Evolutionary conservation across 768 basidiomycete species (phyloP), one percentile per base, ranked within the genome.

Genomic region (Candolleomyces aberdarensis): DNA sequence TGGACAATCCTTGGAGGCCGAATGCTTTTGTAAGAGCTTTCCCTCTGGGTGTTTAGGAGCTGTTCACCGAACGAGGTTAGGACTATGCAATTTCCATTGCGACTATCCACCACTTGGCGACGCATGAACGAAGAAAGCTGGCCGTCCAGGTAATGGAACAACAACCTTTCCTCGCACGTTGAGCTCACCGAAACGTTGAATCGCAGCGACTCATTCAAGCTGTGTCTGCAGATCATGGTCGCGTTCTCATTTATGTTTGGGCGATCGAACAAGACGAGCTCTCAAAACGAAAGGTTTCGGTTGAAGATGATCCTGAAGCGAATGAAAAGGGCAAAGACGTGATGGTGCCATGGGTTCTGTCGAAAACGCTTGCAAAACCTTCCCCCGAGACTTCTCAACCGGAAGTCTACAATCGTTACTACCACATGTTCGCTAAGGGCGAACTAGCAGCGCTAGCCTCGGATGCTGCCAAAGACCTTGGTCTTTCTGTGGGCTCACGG

Each of bases 71-170:
- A 17, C 11, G 36, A 63, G 11, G 43, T 17, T 65, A 98, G 96
- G 94, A 98, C 77, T 97, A 94, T 67, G 91, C 91, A 2, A 95
- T 99, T 53, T 97, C 96, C 4, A 96, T 99, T 63, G 97, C 97
- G 29, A 98, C 96, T 2, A 92, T 98, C 50, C 97, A 99, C 68
- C 97, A 99, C 73, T 81, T 99, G 5, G 87, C 94, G 3, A 96
- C 94, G 0, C 80, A 82, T 10, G 80, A 82, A 58, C 83, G 97
- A 39, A 83, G 97, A 19, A 81, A 78, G 63, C 70, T 78, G 17
- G 89, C 94, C 2, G 83, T 98, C 8, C 79, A 92, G 81, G 94
- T 92, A 63, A 36, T 74, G 67, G 7, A n/a, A 13, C 9, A 20
- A 26, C 14, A n/a, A 29, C 20, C 29, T 14, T 7, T 31, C 19